Base-by-base conservation (phyloP, 2,329 filamentous ascomycete genomes). In the Hypoxylon sp. region DNA sequence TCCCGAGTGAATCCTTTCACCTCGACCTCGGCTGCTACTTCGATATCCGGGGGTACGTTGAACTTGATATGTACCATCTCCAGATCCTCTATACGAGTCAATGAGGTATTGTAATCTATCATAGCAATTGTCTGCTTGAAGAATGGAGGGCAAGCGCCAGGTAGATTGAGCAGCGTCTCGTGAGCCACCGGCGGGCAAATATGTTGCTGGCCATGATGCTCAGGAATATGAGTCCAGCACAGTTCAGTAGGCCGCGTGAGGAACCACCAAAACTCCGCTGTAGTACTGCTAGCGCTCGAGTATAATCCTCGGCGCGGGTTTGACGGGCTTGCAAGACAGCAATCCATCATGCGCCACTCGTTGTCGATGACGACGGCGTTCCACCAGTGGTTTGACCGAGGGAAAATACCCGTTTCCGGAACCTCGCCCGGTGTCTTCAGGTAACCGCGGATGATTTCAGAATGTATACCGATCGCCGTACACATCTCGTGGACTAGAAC, bases 341-440 rank as follows among this genome's bases (percentile, higher is more conserved):
- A 96, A 79, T 99, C 96, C 83, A 99, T 93, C 72, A 98, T 92
- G 55, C 96, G 92, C 96, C 96, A 99, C 80, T 98, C 94, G 21
- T 92, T 91, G 79, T 99, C 96, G 7, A 98, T 90, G 37, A 98
- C 83, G 17, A 98, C 93, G 0, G 93, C 91, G 74, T 99, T 99
- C 96, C 96, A 99, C 90, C 92, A 98, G 81, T 99, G 96, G 76
- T 99, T 99, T 0, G 95, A 87, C 31, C 91, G 89, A n/a, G 93
- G 93, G 79, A 95, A 89, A 64, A 91, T 91, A 68, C 92, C 92
- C 47, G 94, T 84, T 74, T 98, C 94, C 1, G 92, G 84, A 6
- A 91, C 83, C 75, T 98, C 96, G 0, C 95, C 95, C 0, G 96
- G 96, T 0, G 88, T 86, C 79, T 99, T 99, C 62, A 99, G 88